A percentile compares a stretch with the other conserved stretches of the same genome.
These are phyloP conservation scores for Rhodocollybia butyracea DNA, from an alignment of 768 basidiomycete genomes.

Conservation along the genomic window DNA sequence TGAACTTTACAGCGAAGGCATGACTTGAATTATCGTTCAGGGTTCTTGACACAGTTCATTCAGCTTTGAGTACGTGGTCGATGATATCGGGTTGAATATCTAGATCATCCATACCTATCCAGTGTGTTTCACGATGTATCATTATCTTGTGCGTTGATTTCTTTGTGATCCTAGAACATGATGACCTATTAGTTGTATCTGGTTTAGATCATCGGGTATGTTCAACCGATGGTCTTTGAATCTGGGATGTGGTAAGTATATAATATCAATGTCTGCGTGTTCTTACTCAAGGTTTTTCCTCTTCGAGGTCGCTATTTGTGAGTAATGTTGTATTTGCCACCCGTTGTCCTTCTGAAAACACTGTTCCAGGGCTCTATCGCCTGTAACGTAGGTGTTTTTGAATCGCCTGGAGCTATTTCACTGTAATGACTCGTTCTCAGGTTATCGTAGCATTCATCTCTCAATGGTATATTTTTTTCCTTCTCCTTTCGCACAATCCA, in stretches of 20 bases:
- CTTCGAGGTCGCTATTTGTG: slow-evolving; percentile 38
- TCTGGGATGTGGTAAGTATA: slow-evolving; percentile 40
- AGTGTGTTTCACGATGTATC: no score
- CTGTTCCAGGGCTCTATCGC: slow-evolving; percentile 32
- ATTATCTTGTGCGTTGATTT: no score
- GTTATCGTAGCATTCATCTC: slow-evolving; percentile 39
- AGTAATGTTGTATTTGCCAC: slow-evolving; percentile 6
- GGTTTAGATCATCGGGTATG: slow-evolving; percentile 36
- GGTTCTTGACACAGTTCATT: slow-evolving; percentile 38
- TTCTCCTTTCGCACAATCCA: not conserved
- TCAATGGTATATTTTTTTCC: slow-evolving; percentile 21
- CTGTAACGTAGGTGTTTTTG: slow-evolving; percentile 27
- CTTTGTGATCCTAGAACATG: not conserved
- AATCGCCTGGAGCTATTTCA: no score
- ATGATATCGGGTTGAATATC: no score
- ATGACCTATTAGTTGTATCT: no score
- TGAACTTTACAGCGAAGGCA: no score
- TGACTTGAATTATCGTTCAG: no score
- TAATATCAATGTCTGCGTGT: no score
- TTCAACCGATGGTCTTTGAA: slow-evolving; percentile 22
- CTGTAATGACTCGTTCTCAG: slow-evolving; percentile 20
- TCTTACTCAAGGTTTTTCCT: no score
- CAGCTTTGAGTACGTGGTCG: slow-evolving; percentile 21
- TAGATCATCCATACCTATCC: no score
- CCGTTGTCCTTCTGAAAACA: slow-evolving; percentile 1